Percentiles rank a stretch among this genome's conserved stretches.
phyloP scores from a whole-genome alignment of 352 stramenopile species.

The Phytophthora brassicae region DNA sequence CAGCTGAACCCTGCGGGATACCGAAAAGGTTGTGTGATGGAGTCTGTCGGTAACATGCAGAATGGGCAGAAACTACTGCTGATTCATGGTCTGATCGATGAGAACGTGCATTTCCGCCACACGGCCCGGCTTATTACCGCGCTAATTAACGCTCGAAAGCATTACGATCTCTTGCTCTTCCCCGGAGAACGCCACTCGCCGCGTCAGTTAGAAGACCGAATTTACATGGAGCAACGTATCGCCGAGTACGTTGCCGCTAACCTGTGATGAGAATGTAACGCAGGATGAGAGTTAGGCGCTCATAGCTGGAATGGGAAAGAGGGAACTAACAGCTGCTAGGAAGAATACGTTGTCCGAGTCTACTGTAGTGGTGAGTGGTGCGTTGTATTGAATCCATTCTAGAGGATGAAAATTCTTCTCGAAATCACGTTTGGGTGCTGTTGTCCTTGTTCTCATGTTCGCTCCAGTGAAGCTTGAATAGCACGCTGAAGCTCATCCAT shows the following conservation, averaged over 20 bases:
- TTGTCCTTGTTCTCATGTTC: constrained; percentile 32
- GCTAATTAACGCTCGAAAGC: constrained; percentile 93
- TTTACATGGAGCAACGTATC: constrained; percentile 97
- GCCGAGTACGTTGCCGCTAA: constrained; percentile 80
- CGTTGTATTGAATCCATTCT: constrained; percentile 27
- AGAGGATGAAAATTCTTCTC: constrained; percentile 16
- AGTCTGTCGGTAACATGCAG: constrained; percentile 91
- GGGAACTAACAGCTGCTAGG: constrained; percentile 1
- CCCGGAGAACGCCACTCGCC: constrained; percentile 96
- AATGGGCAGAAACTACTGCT: constrained; percentile 91
- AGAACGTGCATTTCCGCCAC: constrained; percentile 99
- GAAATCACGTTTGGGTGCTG: constrained; percentile 6
- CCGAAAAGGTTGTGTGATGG: constrained; percentile 89
- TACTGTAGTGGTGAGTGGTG: constrained; percentile 18
- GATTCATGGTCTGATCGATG: constrained; percentile 96
- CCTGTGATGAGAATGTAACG: constrained; percentile 49
- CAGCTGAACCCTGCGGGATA: constrained; percentile 93
- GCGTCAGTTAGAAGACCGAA: constrained; percentile 88
- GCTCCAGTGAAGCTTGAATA: constrained; percentile 76
- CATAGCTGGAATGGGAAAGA: not conserved
- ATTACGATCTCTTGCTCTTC: constrained; percentile 97
- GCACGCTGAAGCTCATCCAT: constrained; percentile 78
- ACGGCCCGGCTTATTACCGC: constrained; percentile 96
- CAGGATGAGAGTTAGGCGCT: constrained; percentile 4
- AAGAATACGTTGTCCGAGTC: constrained; percentile 13